A percentile compares a stretch with the other conserved stretches of the same genome.
phyloP scores from a whole-genome alignment of 495 filamentous ascomycete species.

The Xylaria nigripes region DNA sequence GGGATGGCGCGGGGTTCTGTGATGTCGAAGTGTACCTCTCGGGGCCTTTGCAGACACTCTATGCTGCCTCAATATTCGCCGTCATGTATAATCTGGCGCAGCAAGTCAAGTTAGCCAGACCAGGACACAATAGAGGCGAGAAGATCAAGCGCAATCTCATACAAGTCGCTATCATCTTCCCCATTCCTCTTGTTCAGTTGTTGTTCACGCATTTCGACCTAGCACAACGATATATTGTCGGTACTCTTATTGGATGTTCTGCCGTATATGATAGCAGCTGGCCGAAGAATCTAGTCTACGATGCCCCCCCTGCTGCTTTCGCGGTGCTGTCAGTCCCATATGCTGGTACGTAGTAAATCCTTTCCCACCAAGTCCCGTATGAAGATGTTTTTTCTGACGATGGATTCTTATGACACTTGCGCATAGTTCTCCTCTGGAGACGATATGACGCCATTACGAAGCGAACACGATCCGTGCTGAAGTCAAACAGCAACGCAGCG shows the following conservation, averaged over 20 bases:
- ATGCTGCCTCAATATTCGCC: slow-evolving; percentile 56
- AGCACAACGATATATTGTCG: slow-evolving; percentile 61
- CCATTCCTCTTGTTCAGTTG: slow-evolving; percentile 57
- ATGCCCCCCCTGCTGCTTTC: slow-evolving; percentile 59
- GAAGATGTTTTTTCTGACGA: slow-evolving; percentile 9
- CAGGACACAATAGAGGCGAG: slow-evolving; percentile 41
- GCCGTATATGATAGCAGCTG: slow-evolving; percentile 59
- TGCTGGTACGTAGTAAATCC: slow-evolving; percentile 52
- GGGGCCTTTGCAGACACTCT: slow-evolving; percentile 46
- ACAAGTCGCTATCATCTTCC: slow-evolving; percentile 62
- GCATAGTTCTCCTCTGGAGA: slow-evolving; percentile 52
- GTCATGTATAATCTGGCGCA: slow-evolving; percentile 72
- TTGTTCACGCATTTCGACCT: slow-evolving; percentile 62
- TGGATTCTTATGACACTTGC: neutral
- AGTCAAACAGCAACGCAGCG: slow-evolving; percentile 31
- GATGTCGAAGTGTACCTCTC: slow-evolving; percentile 68
- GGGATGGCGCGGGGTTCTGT: slow-evolving; percentile 66
- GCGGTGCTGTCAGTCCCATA: slow-evolving; percentile 56
- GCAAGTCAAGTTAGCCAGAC: slow-evolving; percentile 56
- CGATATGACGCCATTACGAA: slow-evolving; percentile 61
- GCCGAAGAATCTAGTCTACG: slow-evolving; percentile 57
- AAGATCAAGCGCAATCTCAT: slow-evolving; percentile 40
- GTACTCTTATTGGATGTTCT: slow-evolving; percentile 65
- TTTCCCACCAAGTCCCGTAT: neutral
- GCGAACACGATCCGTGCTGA: slow-evolving; percentile 52